Base-by-base conservation (phyloP, 176 grass and related monocot genomes). In the Bonia amplexicaulis region DNA sequence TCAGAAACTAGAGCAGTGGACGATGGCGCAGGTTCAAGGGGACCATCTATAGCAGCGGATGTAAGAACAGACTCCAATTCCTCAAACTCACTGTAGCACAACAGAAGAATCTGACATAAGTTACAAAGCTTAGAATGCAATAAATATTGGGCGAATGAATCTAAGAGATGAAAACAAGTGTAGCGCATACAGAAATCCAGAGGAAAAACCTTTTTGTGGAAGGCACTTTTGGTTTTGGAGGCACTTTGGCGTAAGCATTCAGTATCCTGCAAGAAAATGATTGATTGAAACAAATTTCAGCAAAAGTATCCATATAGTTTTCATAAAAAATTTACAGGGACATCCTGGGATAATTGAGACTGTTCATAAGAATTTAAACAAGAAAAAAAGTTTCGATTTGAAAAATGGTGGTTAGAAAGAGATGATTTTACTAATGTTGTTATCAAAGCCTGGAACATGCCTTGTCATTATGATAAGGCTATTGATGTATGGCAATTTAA, bases 161-260 rank as follows among this genome's bases (percentile, higher is more conserved):
- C 25, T 25, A 57, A 64, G 2, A 41, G 40, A 54, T 31, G 45
- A 35, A 80, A 57, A 20, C 19, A 64, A 52, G 6, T 48, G 29
- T 31, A 25, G 17, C 11, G 2, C 39, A 45, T n/a, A 52, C 10
- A 57, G 6, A 69, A 68, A 5, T n/a, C 8, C 57, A 84, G 66
- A 52, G 29, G 4, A 81, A 67, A 67, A 70, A 97, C 95, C 92
- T 97, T 91, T 94, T 94, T 44, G 79, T 70, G 6, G 95, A 55
- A 69, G 95, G 74, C 26, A 87, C 86, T 94, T 91, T 97, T 14
- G 88, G 86, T 71, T 97, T 97, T 87, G 92, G 90, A 74, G 84
- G 92, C 52, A 97, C 95, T 80, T 94, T 94, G 6, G 92, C 87
- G 0, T 94, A 97, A 67, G 95, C 95, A 91, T 94, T 97, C 58